A percentile compares a stretch with the other conserved stretches of the same genome.
These are phyloP conservation scores for Paecilomyces fulvus DNA, from an alignment of 2,329 filamentous ascomycete species.

Conservation along the genomic window DNA sequence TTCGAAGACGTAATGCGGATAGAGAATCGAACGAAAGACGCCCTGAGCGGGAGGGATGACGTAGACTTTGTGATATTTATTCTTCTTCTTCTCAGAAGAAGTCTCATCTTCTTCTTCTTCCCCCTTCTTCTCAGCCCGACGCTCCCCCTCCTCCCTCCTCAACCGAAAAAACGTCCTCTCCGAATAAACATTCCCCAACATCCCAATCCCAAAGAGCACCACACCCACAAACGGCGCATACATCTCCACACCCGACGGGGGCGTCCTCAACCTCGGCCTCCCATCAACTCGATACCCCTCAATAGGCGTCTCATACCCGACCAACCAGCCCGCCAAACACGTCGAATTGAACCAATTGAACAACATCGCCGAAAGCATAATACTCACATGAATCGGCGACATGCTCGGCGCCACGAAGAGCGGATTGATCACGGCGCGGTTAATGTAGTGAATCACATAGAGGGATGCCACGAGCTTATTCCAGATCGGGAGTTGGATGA, in stretches of 20 bases:
- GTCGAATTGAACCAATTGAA: constrained; percentile 80
- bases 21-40: constrained; percentile 73
- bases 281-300: constrained; percentile 11
- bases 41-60: constrained; percentile 73
- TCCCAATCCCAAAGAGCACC: constrained; percentile 65
- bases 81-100: constrained; percentile 15
- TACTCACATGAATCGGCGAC: constrained; percentile 70
- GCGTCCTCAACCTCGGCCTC: constrained; percentile 5
- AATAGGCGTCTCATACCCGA: constrained; percentile 58
- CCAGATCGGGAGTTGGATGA: constrained; percentile 21
- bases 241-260: constrained; percentile 30
- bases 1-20: constrained; percentile 91
- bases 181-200: constrained; percentile 76
- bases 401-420: constrained; percentile 77
- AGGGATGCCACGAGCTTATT: constrained; percentile 30
- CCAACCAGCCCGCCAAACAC: constrained; percentile 71
- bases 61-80: constrained; percentile 70
- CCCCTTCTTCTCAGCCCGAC: constrained; percentile 35
- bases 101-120: constrained; percentile 13
- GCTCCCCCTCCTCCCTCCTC: constrained; percentile 55
- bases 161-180: constrained; percentile 88
- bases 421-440: constrained; percentile 78
- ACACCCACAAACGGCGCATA: constrained; percentile 54
- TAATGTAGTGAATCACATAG: constrained; percentile 75
- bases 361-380: constrained; percentile 54